A percentile compares a stretch with the other conserved stretches of the same genome.
These are phyloP conservation scores for Fusarium phyllophilum DNA, from an alignment of 2,329 filamentous ascomycete species.

Conservation along the genomic window DNA sequence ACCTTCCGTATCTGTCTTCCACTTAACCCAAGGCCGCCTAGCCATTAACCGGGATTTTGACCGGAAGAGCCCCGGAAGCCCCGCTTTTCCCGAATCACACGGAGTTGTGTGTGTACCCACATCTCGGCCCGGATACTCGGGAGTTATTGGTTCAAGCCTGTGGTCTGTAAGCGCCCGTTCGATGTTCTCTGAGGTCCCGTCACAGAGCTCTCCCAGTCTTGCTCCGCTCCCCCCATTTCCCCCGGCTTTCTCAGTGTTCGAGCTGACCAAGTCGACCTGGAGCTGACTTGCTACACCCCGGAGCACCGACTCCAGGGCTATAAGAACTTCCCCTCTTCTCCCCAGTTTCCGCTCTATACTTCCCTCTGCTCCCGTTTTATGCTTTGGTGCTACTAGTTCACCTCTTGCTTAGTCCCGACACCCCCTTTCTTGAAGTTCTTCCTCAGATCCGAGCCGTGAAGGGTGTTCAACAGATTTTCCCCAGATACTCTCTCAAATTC, in stretches of 20 bases:
- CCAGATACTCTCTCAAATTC: not conserved
- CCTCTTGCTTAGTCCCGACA: not conserved
- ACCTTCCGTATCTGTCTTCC: not conserved
- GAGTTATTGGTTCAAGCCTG: not conserved
- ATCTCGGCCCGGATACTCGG: not conserved
- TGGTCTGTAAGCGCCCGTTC: not conserved
- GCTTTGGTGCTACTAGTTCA: not conserved
- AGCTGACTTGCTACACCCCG: not conserved
- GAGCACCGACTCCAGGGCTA: not conserved
- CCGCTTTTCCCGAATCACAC: conserved; percentile 19
- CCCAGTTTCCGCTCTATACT: no score
- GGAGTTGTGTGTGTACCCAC: conserved; percentile 1
- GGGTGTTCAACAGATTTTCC: not conserved
- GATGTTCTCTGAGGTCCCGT: not conserved
- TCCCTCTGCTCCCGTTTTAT: not conserved
- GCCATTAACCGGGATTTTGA: not conserved
- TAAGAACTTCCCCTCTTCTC: not conserved
- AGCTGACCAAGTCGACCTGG: not conserved
- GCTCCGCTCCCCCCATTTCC: not conserved
- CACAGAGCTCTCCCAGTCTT: not conserved
- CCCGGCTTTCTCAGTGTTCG: not conserved
- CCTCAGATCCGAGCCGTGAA: not conserved
- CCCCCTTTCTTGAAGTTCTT: not conserved
- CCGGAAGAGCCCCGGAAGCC: not conserved
- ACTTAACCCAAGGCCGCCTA: not conserved